phyloP scores from a whole-genome alignment of 257 asterid species.

The Ilex asprella region DNA sequence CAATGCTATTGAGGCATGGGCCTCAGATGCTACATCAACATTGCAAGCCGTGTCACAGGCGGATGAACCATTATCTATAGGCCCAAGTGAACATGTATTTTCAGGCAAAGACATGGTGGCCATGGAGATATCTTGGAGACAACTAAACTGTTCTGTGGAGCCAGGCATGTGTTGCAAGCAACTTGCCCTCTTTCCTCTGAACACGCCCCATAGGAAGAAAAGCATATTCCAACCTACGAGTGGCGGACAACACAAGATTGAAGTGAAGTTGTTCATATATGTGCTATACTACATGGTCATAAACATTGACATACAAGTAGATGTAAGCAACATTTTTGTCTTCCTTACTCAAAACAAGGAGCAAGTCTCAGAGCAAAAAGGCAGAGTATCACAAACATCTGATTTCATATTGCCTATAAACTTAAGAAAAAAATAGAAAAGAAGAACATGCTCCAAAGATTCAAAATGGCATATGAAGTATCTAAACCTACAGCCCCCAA shows the following conservation, averaged over 20 bases:
- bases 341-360: too few relatives aligned
- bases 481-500: too few relatives aligned
- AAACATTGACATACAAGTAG: too few relatives aligned
- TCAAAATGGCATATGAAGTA: too few relatives aligned
- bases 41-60: slow-evolving; percentile 12
- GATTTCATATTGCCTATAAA: too few relatives aligned
- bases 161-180: slow-evolving; percentile 33
- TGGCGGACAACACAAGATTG: not conserved
- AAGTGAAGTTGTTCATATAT: slow-evolving; percentile 4
- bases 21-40: slow-evolving; percentile 20
- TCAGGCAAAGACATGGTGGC: slow-evolving; percentile 54
- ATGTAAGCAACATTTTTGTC: too few relatives aligned
- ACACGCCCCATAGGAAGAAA: slow-evolving; percentile 86
- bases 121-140: slow-evolving; percentile 39
- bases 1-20: slow-evolving; percentile 35
- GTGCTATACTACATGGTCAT: not conserved
- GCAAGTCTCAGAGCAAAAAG: too few relatives aligned
- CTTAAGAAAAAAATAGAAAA: too few relatives aligned
- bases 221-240: slow-evolving; percentile 80
- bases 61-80: slow-evolving; percentile 27
- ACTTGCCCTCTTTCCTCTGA: slow-evolving; percentile 59
- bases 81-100: slow-evolving; percentile 43
- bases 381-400: too few relatives aligned
- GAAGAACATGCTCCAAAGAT: too few relatives aligned
- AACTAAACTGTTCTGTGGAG: slow-evolving; percentile 24